Conservation (phyloP, 768 basidiomycete species). For the Lactifluus hygrophoroides region DNA sequence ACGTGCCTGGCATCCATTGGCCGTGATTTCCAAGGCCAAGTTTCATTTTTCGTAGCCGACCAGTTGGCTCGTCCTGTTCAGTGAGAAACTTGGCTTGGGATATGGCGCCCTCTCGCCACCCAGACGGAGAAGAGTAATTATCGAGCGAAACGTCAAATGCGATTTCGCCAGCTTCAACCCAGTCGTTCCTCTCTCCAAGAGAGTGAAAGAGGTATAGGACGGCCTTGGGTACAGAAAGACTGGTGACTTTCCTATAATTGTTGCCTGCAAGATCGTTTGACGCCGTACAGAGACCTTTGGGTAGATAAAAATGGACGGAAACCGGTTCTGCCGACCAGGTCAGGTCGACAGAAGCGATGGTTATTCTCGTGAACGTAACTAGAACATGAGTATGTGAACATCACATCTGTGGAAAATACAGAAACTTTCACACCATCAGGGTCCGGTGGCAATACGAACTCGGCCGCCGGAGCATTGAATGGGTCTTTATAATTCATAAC, state of each 20-base stretch:
- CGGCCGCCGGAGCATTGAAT: conserved; percentile 71
- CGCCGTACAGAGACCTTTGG: conserved; percentile 54
- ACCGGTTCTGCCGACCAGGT: conserved; percentile 46
- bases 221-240: conserved; percentile 46
- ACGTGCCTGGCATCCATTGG: not conserved
- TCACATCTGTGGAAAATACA: not conserved
- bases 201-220: conserved; percentile 40
- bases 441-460: conserved; percentile 51
- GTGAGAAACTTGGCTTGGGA: conserved; percentile 59
- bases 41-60: conserved; percentile 51
- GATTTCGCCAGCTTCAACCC: conserved; percentile 59
- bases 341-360: conserved; percentile 44
- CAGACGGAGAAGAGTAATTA: conserved; percentile 54
- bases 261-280: conserved; percentile 70
- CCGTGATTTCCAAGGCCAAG: conserved; percentile 13
- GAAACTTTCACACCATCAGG: conserved; percentile 61
- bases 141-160: conserved; percentile 53
- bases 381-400: not conserved
- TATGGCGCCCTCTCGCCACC: conserved; percentile 41
- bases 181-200: conserved; percentile 37
- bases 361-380: conserved; percentile 83
- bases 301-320: conserved; percentile 46
- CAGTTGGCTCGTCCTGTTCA: conserved; percentile 62
- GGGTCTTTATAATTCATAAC: conserved; percentile 63
- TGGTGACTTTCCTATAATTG: conserved; percentile 54